These are phyloP conservation scores for Xylariaceae sp. DNA, from an alignment of 2,329 filamentous ascomycete species.

Conservation along the genomic window DNA sequence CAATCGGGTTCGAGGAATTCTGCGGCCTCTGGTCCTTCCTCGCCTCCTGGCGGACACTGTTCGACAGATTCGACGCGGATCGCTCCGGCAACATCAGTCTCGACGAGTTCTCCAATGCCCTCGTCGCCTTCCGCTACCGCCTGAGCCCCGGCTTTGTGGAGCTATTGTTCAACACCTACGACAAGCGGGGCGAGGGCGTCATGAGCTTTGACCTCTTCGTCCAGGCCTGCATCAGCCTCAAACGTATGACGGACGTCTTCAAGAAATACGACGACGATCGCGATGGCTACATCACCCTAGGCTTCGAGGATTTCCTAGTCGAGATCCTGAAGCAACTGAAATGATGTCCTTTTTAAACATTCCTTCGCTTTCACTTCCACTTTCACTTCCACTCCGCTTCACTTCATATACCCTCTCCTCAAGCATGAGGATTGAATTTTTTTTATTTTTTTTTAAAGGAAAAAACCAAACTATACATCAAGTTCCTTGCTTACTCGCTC, in stretches of 20 bases:
- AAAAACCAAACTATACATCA: too few relatives aligned
- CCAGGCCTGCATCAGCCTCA: slow-evolving; percentile 91
- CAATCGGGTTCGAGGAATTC: slow-evolving; percentile 93
- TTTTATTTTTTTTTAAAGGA: too few relatives aligned
- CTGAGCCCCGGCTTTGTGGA: slow-evolving; percentile 78
- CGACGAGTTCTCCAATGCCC: slow-evolving; percentile 80
- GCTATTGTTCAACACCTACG: slow-evolving; percentile 82
- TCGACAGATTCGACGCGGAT: slow-evolving; percentile 91
- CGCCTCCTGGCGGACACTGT: slow-evolving; percentile 86
- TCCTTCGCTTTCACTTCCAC: not conserved
- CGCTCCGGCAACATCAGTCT: slow-evolving; percentile 79
- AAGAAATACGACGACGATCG: slow-evolving; percentile 98
- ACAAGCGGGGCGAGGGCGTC: slow-evolving; percentile 63
- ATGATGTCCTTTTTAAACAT: slow-evolving; percentile 28
- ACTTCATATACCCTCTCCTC: not conserved
- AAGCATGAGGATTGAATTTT: too few relatives aligned
- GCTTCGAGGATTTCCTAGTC: slow-evolving; percentile 74
- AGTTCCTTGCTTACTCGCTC: too few relatives aligned
- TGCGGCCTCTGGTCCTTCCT: slow-evolving; percentile 95
- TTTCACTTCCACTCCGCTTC: not conserved
- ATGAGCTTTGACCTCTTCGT: slow-evolving; percentile 97
- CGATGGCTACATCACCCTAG: slow-evolving; percentile 83
- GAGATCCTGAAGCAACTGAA: slow-evolving; percentile 59
- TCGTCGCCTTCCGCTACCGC: slow-evolving; percentile 90
- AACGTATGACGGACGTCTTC: slow-evolving; percentile 98